Evolutionary conservation across 75 land plant genomes (phyloP).

Genomic region (Pinus taeda): DNA sequence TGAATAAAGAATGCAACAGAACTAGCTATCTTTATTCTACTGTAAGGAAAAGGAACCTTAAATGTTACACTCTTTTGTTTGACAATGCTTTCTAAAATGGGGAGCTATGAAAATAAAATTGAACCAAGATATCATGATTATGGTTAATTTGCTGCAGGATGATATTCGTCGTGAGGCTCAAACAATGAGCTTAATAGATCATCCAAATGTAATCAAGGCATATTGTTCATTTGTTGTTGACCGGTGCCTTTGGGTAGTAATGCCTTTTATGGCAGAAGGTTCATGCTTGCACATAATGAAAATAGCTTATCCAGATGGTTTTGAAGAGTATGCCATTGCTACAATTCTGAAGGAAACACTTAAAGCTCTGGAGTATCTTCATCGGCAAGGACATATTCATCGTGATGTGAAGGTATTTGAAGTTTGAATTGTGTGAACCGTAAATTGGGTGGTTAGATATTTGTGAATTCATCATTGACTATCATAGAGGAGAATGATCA

Average conservation of each 20-base stretch:
- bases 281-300: slow-evolving; percentile 99
- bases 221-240: slow-evolving; percentile 97
- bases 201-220: slow-evolving; percentile 89
- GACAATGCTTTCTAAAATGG: neutral
- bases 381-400: slow-evolving; percentile 95
- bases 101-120: neutral
- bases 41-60: too few species aligned
- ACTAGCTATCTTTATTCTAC: too few species aligned
- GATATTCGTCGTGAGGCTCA: slow-evolving; percentile 94
- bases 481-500: neutral
- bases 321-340: slow-evolving; percentile 84
- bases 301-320: slow-evolving; percentile 86
- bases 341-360: slow-evolving; percentile 87
- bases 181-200: slow-evolving; percentile 92
- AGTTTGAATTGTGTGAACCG: neutral
- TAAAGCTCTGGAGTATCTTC: slow-evolving; percentile 93
- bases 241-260: slow-evolving; percentile 88
- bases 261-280: slow-evolving; percentile 99
- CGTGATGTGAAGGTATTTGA: slow-evolving; percentile 93
- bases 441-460: neutral
- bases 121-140: neutral
- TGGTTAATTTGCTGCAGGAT: slow-evolving; percentile 48
- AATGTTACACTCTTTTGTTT: too few species aligned
- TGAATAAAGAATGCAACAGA: too few species aligned
- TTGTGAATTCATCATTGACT: neutral